These are phyloP conservation scores for Schizothecium vesticola DNA, from an alignment of 495 filamentous ascomycete genomes.

Conservation along the genomic window DNA sequence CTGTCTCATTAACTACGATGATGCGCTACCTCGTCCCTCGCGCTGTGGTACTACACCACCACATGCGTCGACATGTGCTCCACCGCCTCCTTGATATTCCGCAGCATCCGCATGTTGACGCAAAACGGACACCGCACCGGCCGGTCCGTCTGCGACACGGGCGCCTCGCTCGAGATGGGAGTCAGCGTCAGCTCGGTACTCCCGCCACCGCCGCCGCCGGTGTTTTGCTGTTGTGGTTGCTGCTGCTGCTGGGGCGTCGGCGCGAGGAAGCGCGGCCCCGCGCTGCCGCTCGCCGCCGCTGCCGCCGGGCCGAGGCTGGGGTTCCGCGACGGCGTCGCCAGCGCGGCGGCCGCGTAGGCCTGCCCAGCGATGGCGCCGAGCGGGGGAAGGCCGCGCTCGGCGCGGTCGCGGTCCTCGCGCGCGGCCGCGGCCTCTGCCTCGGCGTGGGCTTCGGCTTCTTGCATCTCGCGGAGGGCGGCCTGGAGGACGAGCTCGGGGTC, in stretches of 20 bases:
- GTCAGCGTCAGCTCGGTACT: slow-evolving; percentile 43
- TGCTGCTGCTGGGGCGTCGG: slow-evolving; percentile 13
- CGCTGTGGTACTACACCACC: slow-evolving; percentile 47
- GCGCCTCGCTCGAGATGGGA: slow-evolving; percentile 42
- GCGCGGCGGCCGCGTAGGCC: slow-evolving; percentile 28
- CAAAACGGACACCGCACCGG: slow-evolving; percentile 53
- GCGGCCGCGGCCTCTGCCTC: slow-evolving; percentile 41
- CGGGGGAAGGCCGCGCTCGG: slow-evolving; percentile 37
- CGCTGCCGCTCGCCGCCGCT: neutral
- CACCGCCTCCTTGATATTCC: slow-evolving; percentile 52
- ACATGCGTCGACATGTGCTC: slow-evolving; percentile 57
- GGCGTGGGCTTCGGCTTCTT: slow-evolving; percentile 46
- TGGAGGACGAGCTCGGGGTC: slow-evolving; percentile 47
- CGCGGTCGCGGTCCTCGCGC: slow-evolving; percentile 41
- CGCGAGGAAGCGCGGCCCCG: slow-evolving; percentile 16
- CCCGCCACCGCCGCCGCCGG: neutral
- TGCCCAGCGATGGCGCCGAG: slow-evolving; percentile 28
- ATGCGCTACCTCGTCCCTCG: too few species aligned
- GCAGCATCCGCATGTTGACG: slow-evolving; percentile 52
- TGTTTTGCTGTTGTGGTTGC: neutral
- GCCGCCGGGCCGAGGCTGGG: slow-evolving; percentile 14
- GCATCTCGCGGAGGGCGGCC: slow-evolving; percentile 43
- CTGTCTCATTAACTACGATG: too few species aligned
- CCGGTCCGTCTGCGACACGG: slow-evolving; percentile 40
- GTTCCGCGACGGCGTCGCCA: slow-evolving; percentile 21